Conservation (phyloP, 192 early-diverging fungal species). For the Coemansia sp. region DNA sequence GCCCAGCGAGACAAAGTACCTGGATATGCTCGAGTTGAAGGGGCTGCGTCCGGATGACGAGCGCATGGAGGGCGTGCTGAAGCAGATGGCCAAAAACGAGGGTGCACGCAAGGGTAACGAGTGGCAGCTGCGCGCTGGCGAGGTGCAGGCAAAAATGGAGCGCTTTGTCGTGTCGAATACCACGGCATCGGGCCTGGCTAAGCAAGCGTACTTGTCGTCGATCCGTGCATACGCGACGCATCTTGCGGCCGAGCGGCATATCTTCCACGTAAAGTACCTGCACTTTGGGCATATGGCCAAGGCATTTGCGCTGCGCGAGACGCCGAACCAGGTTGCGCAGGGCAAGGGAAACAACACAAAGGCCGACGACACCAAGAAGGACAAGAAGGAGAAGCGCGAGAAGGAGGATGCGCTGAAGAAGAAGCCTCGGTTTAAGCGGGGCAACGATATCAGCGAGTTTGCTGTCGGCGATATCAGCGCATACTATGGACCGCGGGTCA, state of each 20-base stretch:
- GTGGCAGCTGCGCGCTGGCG: constrained; percentile 49
- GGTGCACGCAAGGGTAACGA: constrained; percentile 32
- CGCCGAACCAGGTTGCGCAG: constrained; percentile 65
- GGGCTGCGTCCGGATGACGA: constrained; percentile 63
- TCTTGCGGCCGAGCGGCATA: constrained; percentile 71
- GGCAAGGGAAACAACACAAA: constrained; percentile 53
- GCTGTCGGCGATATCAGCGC: constrained; percentile 49
- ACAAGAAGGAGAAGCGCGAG: constrained; percentile 44
- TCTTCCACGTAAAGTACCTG: constrained; percentile 93
- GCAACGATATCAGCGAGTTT: constrained; percentile 56
- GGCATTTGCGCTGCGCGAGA: constrained; percentile 92
- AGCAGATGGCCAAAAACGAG: constrained; percentile 55
- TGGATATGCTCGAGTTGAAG: constrained; percentile 63
- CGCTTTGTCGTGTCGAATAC: constrained; percentile 34
- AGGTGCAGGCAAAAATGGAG: constrained; percentile 46
- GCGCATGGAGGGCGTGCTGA: constrained; percentile 57
- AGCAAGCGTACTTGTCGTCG: constrained; percentile 81
- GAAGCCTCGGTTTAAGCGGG: constrained; percentile 46
- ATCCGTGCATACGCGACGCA: constrained; percentile 96
- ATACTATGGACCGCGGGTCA: constrained; percentile 44
- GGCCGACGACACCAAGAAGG: constrained; percentile 30
- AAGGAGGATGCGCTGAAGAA: constrained; percentile 40
- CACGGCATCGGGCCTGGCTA: constrained; percentile 55
- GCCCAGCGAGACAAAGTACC: constrained; percentile 82
- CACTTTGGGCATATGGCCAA: constrained; percentile 98